Evolutionary conservation across 495 filamentous ascomycete genomes (phyloP).

Genomic region (Podospora bellae-mahoneyi): DNA sequence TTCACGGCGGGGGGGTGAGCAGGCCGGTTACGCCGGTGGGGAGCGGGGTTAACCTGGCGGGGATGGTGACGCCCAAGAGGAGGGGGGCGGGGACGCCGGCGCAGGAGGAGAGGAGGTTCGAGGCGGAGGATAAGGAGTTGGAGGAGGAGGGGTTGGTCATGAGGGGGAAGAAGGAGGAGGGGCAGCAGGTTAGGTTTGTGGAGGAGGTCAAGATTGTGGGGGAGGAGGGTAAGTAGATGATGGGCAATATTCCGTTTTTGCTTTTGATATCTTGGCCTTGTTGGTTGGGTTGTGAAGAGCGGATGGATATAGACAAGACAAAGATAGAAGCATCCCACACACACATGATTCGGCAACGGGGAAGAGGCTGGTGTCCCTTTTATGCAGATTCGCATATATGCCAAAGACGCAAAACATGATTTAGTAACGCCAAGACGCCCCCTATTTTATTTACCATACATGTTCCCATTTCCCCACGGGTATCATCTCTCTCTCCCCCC

Average conservation of each 20-base stretch:
- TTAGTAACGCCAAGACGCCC: slow-evolving; percentile 25
- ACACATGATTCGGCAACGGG: not conserved
- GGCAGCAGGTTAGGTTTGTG: not conserved
- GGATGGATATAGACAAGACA: not conserved
- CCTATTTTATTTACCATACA: slow-evolving; percentile 7
- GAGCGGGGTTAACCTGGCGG: not conserved
- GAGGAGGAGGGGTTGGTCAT: not conserved
- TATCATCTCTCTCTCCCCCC: slow-evolving; percentile 10
- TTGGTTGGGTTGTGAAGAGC: not conserved
- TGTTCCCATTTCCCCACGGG: not conserved
- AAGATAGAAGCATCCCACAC: not conserved
- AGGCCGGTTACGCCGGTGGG: slow-evolving; percentile 40
- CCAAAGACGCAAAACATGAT: not conserved
- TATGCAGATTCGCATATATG: not conserved
- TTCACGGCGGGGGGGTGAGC: slow-evolving; percentile 38
- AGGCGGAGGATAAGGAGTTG: not conserved
- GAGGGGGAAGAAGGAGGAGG: not conserved
- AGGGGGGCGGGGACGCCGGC: not conserved
- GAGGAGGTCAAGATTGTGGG: not conserved
- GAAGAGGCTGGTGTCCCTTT: not conserved
- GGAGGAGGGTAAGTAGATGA: not conserved
- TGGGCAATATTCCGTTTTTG: not conserved
- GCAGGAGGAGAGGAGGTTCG: not conserved
- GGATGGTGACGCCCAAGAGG: slow-evolving; percentile 22
- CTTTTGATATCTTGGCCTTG: not conserved